Conservation (phyloP, 2,329 filamentous ascomycete genomes). For the Ophiosphaerella herpotricha region DNA sequence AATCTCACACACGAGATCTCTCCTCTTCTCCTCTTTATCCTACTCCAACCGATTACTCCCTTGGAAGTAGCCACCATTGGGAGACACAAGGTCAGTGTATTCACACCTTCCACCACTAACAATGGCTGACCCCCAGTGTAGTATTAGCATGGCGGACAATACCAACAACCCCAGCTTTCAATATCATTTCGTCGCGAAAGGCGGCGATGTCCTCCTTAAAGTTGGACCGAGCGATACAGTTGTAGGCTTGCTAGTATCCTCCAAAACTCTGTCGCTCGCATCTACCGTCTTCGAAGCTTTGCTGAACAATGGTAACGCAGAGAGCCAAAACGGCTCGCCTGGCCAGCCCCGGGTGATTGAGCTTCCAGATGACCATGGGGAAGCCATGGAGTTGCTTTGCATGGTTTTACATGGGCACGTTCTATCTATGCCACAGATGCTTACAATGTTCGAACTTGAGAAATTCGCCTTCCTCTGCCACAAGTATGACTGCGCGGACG, state of each 20-base stretch:
- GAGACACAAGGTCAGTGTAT: too few relatives aligned
- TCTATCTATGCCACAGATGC: slow-evolving; percentile 5
- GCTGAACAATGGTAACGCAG: slow-evolving; percentile 8
- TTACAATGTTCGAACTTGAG: slow-evolving; percentile 12
- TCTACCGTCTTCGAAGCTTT: slow-evolving; percentile 15
- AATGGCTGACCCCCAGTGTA: background rate
- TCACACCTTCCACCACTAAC: too few relatives aligned
- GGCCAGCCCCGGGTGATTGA: slow-evolving; percentile 2
- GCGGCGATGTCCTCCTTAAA: slow-evolving; percentile 12
- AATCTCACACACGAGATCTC: too few relatives aligned
- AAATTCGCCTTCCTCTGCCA: slow-evolving; percentile 27
- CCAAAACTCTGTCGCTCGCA: slow-evolving; percentile 3
- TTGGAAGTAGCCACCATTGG: too few relatives aligned
- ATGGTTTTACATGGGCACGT: slow-evolving; percentile 10
- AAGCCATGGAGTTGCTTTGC: slow-evolving; percentile 10
- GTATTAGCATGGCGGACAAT: background rate
- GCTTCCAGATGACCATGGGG: slow-evolving; percentile 15
- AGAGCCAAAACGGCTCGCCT: slow-evolving; percentile 8
- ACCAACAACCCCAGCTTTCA: background rate
- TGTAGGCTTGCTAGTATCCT: slow-evolving; percentile 8
- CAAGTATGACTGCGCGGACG: slow-evolving; percentile 28
- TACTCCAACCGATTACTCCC: too few relatives aligned
- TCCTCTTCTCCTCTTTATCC: too few relatives aligned
- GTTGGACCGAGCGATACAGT: background rate
- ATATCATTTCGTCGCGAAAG: slow-evolving; percentile 2